Base-by-base conservation (phyloP, 495 filamentous ascomycete species). In the Penicillium bialowiezense region DNA sequence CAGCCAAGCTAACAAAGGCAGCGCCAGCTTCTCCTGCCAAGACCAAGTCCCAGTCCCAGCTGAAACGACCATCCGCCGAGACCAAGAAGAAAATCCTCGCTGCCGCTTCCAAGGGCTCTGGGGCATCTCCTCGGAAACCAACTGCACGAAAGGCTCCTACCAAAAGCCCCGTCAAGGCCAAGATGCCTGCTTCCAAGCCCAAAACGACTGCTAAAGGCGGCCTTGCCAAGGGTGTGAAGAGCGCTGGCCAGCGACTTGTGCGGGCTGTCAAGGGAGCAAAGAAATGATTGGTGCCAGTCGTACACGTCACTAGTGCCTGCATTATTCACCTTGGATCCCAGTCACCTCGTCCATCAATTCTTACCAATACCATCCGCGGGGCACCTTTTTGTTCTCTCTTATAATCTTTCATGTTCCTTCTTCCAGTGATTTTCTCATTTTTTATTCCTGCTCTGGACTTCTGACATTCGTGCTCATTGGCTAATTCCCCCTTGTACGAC, bases 21-120 rank as follows among this genome's bases (percentile, higher is more conserved):
- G 39, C 42, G 26, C 14, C 47, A 31, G 42, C 39, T 41, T 56
- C 61, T 5, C 41, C 58, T 15, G 36, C 40, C 7, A 56, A 52
- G 42, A 51, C 54, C 31, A 21, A 34, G 51, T 38, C 56, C 24
- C n/a, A n/a, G n/a, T 52, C 60, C 12, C 55, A 58, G 31, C 55
- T 65, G 26, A 71, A 63, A 28, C 62, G 63, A 3, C 64, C 62
- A n/a, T 68, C 66, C n/a, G 52, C 59, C 14, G 60, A 59, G 29
- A 68, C 70, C 23, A 70, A 69, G 50, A 55, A 60, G 18, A 63
- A 70, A 36, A 63, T 69, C 18, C 46, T 65, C 14, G 58, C 62
- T 26, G 51, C 52, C 37, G 54, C 56, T 24, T 59, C 60, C 6
- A 63, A 64, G 44, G 62, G 62, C 38, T 55, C 62, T 17, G 38